Base-by-base conservation (phyloP, 345 rosid species). In the Pistacia integerrima region DNA sequence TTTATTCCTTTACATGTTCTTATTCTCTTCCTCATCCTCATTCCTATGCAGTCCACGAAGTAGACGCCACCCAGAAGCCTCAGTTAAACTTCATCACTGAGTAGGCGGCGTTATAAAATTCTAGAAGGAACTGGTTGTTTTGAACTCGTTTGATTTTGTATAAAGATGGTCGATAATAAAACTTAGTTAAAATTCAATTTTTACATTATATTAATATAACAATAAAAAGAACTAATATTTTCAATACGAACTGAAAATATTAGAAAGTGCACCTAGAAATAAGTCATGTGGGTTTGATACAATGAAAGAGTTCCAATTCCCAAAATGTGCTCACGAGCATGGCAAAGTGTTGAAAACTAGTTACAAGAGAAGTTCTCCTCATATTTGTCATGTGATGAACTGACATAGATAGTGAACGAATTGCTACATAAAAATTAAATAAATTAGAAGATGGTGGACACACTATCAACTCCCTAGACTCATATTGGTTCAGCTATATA, bases 371-470 rank as follows among this genome's bases (percentile, higher is more conserved):
- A 73, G 41, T 59, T 51, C 18, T 16, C 62, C 63, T 55, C 73
- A 11, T 25, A 20, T 46, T 4, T 49, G 57, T 61, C 5, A 16
- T 33, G 44, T 11, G 16, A 22, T 33, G 49, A 35, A 38, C 51
- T 33, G 20, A 73, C 14, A 73, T 61, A 18, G 14, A 22, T 13
- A 6, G 52, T 10, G 30, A 64, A 33, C 77, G 10, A 52, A 35
- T 74, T 4, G 70, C 77, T 36, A 74, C 64, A 65, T 65, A 63
- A 38, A 54, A 74, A 65, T 74, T 16, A 65, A 74, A 64, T 54
- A 74, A 41, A 64, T 74, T 49, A 7, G 66, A 67, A 41, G 70
- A n/a, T 56, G 25, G 17, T 17, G 52, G 63, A 64, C 52, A 64
- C 36, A 20, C 69, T 63, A 51, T 64, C 1, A 49, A 64, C 52